Base-by-base conservation (phyloP, 495 filamentous ascomycete species). In the Amniculicola lignicola region DNA sequence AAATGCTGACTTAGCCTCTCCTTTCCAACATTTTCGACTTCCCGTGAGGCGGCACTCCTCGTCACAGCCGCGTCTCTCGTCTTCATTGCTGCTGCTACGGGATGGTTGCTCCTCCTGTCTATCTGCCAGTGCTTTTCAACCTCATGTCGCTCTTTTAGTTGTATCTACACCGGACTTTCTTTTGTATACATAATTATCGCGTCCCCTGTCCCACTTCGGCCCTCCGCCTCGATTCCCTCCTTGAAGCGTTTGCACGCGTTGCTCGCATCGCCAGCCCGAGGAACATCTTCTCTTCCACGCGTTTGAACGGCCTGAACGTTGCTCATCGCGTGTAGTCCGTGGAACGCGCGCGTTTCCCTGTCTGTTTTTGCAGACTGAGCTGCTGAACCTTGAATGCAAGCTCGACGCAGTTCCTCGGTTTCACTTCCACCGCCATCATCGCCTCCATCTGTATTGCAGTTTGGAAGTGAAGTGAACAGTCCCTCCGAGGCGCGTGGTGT, bases 361-460 rank as follows among this genome's bases (percentile, higher is more conserved):
- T 42, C 47, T 51, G 24, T 40, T 19, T 25, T 12, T 19, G 28
- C 9, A 18, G 48, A 4, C 7, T 38, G 15, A 25, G 27, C 54
- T 47, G 45, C 47, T 58, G 49, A 61, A 57, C 38, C 48, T 65
- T 65, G 62, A 61, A 65, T 64, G 57, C 62, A 57, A 65, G 62
- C 62, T 58, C 62, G 62, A 61, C 62, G 62, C 44, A 42, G 31
- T 31, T 61, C 57, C 48, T 57, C 57, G 33, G 42, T 40, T 28
- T 61, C 62, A 36, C 40, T 51, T 25, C 31, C 52, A 27, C 57
- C 48, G 58, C 62, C 62, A 7, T 65, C 62, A 42, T 65, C 62
- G 39, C 62, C 62, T 38, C 62, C 62, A 45, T 48, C 43, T 42
- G 57, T 47, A 44, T 37, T 57, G 39, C 41, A 25, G 40, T 33